Conservation (phyloP, 1,284 basidiomycete genomes). For the Trametes polyzona region DNA sequence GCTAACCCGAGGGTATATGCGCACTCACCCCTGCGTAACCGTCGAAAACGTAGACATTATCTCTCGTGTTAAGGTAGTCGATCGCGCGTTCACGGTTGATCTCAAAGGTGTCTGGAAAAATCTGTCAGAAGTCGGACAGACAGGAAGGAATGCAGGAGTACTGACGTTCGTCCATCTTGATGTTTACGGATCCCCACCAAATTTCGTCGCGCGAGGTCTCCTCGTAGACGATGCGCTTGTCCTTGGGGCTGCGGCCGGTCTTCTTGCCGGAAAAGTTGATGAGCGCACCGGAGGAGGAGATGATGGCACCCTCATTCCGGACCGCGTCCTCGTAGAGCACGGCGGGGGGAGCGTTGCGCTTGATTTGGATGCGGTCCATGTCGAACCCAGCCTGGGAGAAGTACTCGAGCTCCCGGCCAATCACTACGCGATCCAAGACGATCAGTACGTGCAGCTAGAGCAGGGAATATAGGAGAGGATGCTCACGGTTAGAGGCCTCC, state of each 20-base stretch:
- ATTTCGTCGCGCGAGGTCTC: constrained; percentile 97
- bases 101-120: constrained; percentile 88
- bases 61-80: constrained; percentile 98
- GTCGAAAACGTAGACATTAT: constrained; percentile 99
- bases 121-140: constrained; percentile 1
- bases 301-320: constrained; percentile 97
- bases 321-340: constrained; percentile 98
- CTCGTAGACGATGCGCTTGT: constrained; percentile 99
- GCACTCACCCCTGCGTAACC: constrained; percentile 86
- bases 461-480: constrained; percentile 20
- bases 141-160: constrained; percentile 24
- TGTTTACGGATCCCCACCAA: constrained; percentile 99
- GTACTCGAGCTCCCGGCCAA: constrained; percentile 93
- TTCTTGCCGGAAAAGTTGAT: constrained; percentile 99
- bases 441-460: constrained; percentile 14
- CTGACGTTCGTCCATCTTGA: constrained; percentile 97
- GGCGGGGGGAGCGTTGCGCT: constrained; percentile 96
- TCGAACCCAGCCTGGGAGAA: constrained; percentile 99
- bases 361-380: constrained; percentile 87
- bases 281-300: constrained; percentile 93
- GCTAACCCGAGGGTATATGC: constrained; percentile 11
- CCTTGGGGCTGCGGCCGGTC: constrained; percentile 97
- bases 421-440: constrained; percentile 52
- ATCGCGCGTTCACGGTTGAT: constrained; percentile 99
- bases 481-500: constrained; percentile 63